Evolutionary conservation across 306 rosid genomes (phyloP), one percentile per base, ranked within the genome.

Genomic region (Castanea mollissima): DNA sequence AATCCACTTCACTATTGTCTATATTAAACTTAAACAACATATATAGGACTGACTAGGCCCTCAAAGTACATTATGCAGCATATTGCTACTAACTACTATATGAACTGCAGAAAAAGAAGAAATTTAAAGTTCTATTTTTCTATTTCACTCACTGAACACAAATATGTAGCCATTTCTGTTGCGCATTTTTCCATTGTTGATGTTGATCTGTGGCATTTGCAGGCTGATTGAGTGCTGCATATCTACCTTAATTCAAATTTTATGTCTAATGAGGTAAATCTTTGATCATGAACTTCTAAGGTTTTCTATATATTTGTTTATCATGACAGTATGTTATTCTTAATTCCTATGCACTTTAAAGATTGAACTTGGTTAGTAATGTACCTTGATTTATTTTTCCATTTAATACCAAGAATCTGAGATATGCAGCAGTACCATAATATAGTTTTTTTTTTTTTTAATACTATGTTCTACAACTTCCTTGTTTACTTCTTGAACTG

Each of bases 161-260:
- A 67, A 54, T 58, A 73, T 76, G 16, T 38, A 16, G 56, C 56
- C 55, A 80, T 60, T 85, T 44, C n/a, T 71, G 58, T 49, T 56
- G 79, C 71, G 31, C 58, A 68, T 18, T 76, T 70, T 70, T 57
- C 21, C 14, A 67, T 75, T 73, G 69, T 56, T 86, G 80, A 85
- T 79, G 35, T 73, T 79, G 55, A 31, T 74, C 38, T 76, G 20
- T 80, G 63, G 41, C 74, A 38, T 85, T 63, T 92, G 88, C 90
- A 94, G 98, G 96, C 90, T 75, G 90, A 94, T 10, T 92, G 85
- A 87, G 71, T 77, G 35, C 68, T 73, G 67, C 73, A 69, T 16
- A 54, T 74, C 71, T 57, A 71, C 77, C 82, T 77, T 68, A 71
- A 83, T 62, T 83, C 75, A 76, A 75, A 76, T 73, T 74, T 80